A percentile compares a stretch with the other conserved stretches of the same genome.
Conservation (phyloP, 768 basidiomycete species). For the Termitomyces sp. region DNA sequence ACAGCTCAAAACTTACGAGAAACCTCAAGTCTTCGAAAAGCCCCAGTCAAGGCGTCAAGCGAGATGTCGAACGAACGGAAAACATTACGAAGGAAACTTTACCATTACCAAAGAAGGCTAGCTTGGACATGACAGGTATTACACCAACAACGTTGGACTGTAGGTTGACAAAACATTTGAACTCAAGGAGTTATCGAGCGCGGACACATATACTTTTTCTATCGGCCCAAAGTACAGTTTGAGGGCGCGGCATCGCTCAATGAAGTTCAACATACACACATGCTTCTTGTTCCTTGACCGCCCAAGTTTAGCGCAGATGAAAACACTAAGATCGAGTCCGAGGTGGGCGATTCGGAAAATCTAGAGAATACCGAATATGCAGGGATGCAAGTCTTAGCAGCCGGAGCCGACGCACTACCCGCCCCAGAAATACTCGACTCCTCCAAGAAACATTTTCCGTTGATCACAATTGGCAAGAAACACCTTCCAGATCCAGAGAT, state of each 20-base stretch:
- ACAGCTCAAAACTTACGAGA: too few relatives aligned
- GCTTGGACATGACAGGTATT: slow-evolving; percentile 14
- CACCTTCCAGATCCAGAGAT: slow-evolving; percentile 42
- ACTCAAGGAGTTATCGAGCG: slow-evolving; percentile 34
- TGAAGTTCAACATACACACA: slow-evolving; percentile 48
- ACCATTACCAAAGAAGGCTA: slow-evolving; percentile 21
- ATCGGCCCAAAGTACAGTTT: slow-evolving; percentile 47
- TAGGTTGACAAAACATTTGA: too few relatives aligned
- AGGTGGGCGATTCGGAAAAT: slow-evolving; percentile 14
- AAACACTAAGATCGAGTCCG: not conserved
- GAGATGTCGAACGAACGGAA: not conserved
- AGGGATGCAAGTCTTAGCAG: slow-evolving; percentile 36
- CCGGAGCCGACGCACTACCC: slow-evolving; percentile 46
- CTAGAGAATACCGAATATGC: slow-evolving; percentile 16
- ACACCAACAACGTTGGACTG: too few relatives aligned
- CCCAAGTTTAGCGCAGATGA: slow-evolving; percentile 31
- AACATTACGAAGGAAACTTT: slow-evolving; percentile 10
- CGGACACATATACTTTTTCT: slow-evolving; percentile 55
- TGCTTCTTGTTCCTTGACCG: slow-evolving; percentile 52
- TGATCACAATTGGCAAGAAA: slow-evolving; percentile 56
- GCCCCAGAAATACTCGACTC: slow-evolving; percentile 23
- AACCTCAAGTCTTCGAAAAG: not conserved
- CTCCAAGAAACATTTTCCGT: slow-evolving; percentile 39
- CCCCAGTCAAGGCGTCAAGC: not conserved
- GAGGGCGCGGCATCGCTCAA: not conserved